These are phyloP conservation scores for Lyophyllum atratum DNA, from an alignment of 768 basidiomycete species.

Conservation along the genomic window DNA sequence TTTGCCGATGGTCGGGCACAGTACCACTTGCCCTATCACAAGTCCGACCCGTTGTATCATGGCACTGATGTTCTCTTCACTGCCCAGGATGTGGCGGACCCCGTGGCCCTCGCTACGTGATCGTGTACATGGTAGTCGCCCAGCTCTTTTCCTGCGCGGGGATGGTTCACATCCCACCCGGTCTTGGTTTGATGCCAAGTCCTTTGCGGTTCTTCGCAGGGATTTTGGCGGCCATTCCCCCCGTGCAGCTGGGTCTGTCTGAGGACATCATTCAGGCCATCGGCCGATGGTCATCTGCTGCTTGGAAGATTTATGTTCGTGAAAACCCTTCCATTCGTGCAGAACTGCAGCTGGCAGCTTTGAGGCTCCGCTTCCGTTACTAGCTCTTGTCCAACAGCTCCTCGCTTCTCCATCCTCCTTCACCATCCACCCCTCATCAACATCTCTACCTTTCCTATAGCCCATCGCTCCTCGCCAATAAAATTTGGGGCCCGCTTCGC, in stretches of 20 bases:
- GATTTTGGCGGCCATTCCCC: constrained; percentile 25
- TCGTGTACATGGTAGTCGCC: constrained; percentile 9
- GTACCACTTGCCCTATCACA: constrained; percentile 32
- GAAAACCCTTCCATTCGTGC: not conserved
- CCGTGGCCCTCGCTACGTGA: constrained; percentile 18
- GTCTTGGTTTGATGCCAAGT: constrained; percentile 22
- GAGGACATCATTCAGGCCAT: constrained; percentile 24
- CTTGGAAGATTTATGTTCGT: constrained; percentile 30
- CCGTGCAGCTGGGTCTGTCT: constrained; percentile 18
- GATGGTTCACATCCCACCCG: constrained; percentile 22
- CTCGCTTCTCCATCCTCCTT: not conserved
- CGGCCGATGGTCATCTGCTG: constrained; percentile 24
- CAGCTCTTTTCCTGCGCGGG: constrained; percentile 20
- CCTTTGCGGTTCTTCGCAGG: constrained; percentile 12
- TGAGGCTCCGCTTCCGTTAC: not conserved
- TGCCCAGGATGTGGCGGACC: constrained; percentile 17
- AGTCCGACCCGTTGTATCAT: constrained; percentile 26
- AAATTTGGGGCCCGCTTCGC: not conserved
- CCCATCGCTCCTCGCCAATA: not conserved
- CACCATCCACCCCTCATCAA: not conserved
- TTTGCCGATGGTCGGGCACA: not conserved
- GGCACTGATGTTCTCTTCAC: constrained; percentile 25
- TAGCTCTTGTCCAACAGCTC: not conserved
- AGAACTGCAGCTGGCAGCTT: not conserved
- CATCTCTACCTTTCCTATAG: not conserved